A percentile compares a stretch with the other conserved stretches of the same genome.
Conservation (phyloP, 2,329 filamentous ascomycete genomes). For the Apiospora arundinis region DNA sequence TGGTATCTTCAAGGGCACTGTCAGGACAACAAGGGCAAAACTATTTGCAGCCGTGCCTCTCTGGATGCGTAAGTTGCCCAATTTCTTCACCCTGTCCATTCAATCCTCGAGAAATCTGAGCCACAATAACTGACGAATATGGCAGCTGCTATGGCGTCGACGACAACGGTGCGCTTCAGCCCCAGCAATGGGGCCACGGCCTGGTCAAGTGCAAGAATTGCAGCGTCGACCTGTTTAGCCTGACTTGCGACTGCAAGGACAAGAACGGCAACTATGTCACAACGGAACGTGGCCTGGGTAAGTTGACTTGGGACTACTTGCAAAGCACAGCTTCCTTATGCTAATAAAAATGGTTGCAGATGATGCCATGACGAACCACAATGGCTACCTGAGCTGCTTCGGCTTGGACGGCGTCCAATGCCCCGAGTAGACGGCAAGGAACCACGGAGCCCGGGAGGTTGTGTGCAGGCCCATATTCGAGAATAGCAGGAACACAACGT, state of each 20-base stretch:
- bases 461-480: neutral
- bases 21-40: neutral
- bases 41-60: neutral
- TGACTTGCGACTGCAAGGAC: conserved; percentile 11
- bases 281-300: neutral
- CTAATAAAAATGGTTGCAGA: neutral
- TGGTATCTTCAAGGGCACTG: neutral
- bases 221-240: neutral
- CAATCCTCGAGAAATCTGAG: neutral
- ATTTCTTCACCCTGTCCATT: neutral
- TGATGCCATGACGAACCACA: neutral
- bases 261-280: neutral
- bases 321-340: neutral
- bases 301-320: neutral
- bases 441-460: too few relatives aligned
- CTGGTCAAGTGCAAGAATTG: neutral
- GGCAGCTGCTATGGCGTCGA: conserved; percentile 3
- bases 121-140: neutral
- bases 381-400: neutral
- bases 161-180: neutral
- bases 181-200: neutral
- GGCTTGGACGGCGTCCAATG: neutral
- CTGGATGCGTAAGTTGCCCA: neutral
- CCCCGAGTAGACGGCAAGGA: neutral
- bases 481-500: neutral